Evolutionary conservation across 83 land plant species (phyloP), one percentile per base, ranked within the genome.

Genomic region (Diphasiastrum complanatum): DNA sequence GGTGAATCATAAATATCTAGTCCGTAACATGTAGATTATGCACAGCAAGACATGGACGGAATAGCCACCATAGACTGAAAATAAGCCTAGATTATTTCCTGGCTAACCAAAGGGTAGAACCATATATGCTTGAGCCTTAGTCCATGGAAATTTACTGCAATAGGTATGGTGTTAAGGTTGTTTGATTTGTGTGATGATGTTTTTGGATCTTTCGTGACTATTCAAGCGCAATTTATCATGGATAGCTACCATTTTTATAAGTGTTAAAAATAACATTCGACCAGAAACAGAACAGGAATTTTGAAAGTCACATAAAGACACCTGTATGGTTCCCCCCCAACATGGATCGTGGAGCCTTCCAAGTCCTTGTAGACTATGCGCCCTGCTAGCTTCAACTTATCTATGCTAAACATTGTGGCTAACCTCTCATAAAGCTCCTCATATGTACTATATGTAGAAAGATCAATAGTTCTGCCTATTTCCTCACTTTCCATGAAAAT

Each of bases 401-500:
- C 85, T 45, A 83, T 64, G 11, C 83, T 82, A 63, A 89, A 80
- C 93, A 89, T 83, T 47, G 69, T 65, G 5, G 75, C 82, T 22
- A 93, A 68, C 66, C 70, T 75, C 26, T 69, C 72, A 47, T 81
- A 74, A 14, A 93, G 69, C 65, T 93, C 89, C 49, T 93, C 99
- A 40, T 86, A 93, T 1, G 89, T 77, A 2, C 72, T 56, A 45
- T 89, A 81, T n/a, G 66, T 62, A 0, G 99, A 86, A 10, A 93
- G 84, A 51, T 93, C 97, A n/a, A 93, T 86, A 16, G 87, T 83
- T 48, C 84, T 75, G 5, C 89, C 90, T 1, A 86, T 84, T 68
- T 89, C 89, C 24, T 83, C 99, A 23, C 81, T 78, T 50, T 86
- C 89, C 70, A 76, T 64, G 61, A 88, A 86, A 2, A 86, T 86